Percentiles rank a stretch among this genome's conserved stretches.
phyloP scores from a whole-genome alignment of 1,284 basidiomycete species.

The Microbotryum intermedium region DNA sequence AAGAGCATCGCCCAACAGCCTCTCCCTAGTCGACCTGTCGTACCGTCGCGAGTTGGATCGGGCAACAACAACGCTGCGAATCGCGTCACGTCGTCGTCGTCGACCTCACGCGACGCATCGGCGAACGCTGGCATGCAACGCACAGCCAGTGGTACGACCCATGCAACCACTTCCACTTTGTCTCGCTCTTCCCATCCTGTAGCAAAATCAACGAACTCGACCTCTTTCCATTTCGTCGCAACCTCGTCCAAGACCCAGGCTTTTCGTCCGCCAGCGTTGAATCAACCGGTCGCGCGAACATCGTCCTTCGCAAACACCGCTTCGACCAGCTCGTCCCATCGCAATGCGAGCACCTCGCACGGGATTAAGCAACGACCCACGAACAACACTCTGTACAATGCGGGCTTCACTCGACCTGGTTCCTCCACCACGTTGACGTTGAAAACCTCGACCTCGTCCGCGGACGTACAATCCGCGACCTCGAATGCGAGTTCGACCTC shows the following conservation, averaged over 20 bases:
- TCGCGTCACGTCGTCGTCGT: background rate
- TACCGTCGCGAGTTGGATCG: background rate
- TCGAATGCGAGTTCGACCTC: background rate
- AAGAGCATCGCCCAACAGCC: background rate
- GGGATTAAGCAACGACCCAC: background rate
- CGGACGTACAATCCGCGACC: background rate
- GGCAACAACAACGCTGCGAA: background rate
- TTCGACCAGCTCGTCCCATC: background rate
- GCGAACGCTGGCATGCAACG: background rate
- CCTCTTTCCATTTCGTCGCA: too few relatives aligned
- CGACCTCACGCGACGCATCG: background rate
- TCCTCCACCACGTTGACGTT: background rate
- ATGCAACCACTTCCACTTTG: too few relatives aligned
- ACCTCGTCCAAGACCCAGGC: background rate
- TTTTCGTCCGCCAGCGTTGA: background rate
- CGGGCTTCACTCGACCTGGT: background rate
- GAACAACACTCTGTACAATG: constrained; percentile 7
- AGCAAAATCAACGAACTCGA: too few relatives aligned
- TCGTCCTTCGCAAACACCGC: background rate
- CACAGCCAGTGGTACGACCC: background rate
- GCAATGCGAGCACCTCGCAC: background rate
- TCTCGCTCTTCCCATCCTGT: too few relatives aligned
- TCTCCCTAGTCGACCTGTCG: background rate
- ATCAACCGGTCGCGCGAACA: background rate
- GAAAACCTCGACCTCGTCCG: background rate